Conservation (phyloP, 495 filamentous ascomycete species). For the Aeminium ludgeri region DNA sequence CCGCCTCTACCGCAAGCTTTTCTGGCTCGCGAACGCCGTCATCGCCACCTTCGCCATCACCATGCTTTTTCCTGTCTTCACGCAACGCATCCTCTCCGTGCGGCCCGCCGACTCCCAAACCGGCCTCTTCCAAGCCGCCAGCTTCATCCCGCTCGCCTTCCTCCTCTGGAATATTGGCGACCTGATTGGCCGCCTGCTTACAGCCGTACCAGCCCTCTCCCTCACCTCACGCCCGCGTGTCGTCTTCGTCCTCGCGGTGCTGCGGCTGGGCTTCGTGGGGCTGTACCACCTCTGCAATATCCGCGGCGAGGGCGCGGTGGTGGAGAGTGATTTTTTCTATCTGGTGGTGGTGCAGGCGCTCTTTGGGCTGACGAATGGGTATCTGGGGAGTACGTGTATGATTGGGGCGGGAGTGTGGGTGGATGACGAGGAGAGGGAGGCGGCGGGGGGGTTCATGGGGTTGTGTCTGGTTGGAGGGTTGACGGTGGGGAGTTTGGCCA, state of each 20-base stretch:
- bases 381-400: conserved; percentile 70
- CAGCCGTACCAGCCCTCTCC: conserved; percentile 43
- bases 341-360: conserved; percentile 61
- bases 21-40: conserved; percentile 50
- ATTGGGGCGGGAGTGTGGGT: conserved; percentile 74
- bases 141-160: conserved; percentile 81
- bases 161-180: conserved; percentile 92
- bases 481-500: conserved; percentile 70
- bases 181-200: conserved; percentile 54
- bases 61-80: conserved; percentile 93
- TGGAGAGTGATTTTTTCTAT: conserved; percentile 77
- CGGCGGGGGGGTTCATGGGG: conserved; percentile 88
- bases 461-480: conserved; percentile 70
- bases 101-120: conserved; percentile 31
- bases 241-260: conserved; percentile 46
- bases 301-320: conserved; percentile 44
- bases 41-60: conserved; percentile 66
- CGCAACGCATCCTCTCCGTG: conserved; percentile 53
- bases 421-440: conserved; percentile 61
- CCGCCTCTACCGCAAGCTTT: conserved; percentile 54
- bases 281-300: conserved; percentile 84
- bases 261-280: conserved; percentile 55
- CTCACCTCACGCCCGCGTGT: conserved; percentile 42
- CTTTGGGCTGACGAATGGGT: conserved; percentile 78
- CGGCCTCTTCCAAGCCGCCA: conserved; percentile 48